phyloP scores from a whole-genome alignment of 2,329 filamentous ascomycete genomes.

The Albophoma yamanashiensis region DNA sequence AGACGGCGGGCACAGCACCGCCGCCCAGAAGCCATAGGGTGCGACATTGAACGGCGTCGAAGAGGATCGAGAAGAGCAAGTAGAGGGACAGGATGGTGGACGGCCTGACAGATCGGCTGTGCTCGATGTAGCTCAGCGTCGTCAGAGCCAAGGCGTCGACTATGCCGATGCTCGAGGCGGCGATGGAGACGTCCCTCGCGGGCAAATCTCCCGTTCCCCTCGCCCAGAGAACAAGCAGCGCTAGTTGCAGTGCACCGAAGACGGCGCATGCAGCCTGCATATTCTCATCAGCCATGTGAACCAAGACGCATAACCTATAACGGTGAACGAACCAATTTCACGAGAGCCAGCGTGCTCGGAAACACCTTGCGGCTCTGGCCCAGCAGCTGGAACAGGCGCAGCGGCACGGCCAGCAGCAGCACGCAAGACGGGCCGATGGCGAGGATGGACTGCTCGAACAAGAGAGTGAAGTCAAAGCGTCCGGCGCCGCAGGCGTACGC shows the following conservation, averaged over 20 bases:
- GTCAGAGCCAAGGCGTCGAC: constrained; percentile 12
- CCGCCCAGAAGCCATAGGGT: constrained; percentile 2
- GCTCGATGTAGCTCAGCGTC: constrained; percentile 18
- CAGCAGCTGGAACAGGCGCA: neutral
- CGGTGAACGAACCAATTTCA: neutral
- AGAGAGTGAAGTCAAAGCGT: neutral
- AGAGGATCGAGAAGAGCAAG: constrained; percentile 22
- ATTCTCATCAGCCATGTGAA: neutral
- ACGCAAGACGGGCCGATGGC: neutral
- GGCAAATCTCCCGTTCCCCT: neutral
- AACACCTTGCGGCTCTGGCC: neutral
- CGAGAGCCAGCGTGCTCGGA: neutral
- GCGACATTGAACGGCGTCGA: constrained; percentile 22
- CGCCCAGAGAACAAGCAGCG: neutral
- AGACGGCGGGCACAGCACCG: constrained; percentile 13
- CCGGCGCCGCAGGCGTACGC: neutral
- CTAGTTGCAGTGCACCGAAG: neutral
- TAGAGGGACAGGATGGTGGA: constrained; percentile 26
- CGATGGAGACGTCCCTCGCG: neutral
- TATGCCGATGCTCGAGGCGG: constrained; percentile 15
- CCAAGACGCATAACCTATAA: neutral
- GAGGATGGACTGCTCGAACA: neutral
- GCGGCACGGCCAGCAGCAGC: neutral
- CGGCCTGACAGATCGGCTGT: constrained; percentile 22
- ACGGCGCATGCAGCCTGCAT: neutral